Conservation (phyloP, 768 basidiomycete species). For the Lactifluus piperatus region DNA sequence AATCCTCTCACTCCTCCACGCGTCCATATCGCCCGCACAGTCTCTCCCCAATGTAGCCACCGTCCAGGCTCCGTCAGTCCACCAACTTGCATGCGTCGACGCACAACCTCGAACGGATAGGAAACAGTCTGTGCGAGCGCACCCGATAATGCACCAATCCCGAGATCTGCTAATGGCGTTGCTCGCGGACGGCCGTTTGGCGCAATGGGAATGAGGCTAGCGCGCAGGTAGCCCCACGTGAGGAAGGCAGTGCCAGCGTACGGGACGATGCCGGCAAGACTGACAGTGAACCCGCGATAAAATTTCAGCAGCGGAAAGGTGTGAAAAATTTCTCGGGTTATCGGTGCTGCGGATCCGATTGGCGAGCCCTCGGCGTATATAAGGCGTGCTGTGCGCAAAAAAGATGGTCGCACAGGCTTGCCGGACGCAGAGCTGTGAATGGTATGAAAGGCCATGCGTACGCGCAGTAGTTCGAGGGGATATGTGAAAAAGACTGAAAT, state of each 20-base stretch:
- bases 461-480: slow-evolving; percentile 90
- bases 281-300: slow-evolving; percentile 96
- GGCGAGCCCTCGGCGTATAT: slow-evolving; percentile 63
- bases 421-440: slow-evolving; percentile 20
- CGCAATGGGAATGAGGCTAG: slow-evolving; percentile 43
- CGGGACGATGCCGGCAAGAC: slow-evolving; percentile 85
- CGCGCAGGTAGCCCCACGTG: slow-evolving; percentile 74
- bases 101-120: slow-evolving; percentile 91
- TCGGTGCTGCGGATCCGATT: slow-evolving; percentile 19
- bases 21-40: slow-evolving; percentile 54
- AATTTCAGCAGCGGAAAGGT: slow-evolving; percentile 78
- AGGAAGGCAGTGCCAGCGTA: slow-evolving; percentile 95
- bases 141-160: slow-evolving; percentile 81
- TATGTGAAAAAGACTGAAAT: slow-evolving; percentile 89
- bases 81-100: slow-evolving; percentile 92
- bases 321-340: slow-evolving; percentile 34
- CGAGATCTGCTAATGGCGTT: slow-evolving; percentile 55
- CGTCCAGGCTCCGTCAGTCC: slow-evolving; percentile 69
- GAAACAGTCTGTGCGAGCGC: slow-evolving; percentile 79
- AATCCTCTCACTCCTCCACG: slow-evolving; percentile 78
- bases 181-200: slow-evolving; percentile 25
- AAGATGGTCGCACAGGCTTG: slow-evolving; percentile 33
- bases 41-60: slow-evolving; percentile 77
- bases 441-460: slow-evolving; percentile 89
- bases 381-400: slow-evolving; percentile 44